Base-by-base conservation (phyloP, 768 basidiomycete genomes). In the Baorangia bicolor region DNA sequence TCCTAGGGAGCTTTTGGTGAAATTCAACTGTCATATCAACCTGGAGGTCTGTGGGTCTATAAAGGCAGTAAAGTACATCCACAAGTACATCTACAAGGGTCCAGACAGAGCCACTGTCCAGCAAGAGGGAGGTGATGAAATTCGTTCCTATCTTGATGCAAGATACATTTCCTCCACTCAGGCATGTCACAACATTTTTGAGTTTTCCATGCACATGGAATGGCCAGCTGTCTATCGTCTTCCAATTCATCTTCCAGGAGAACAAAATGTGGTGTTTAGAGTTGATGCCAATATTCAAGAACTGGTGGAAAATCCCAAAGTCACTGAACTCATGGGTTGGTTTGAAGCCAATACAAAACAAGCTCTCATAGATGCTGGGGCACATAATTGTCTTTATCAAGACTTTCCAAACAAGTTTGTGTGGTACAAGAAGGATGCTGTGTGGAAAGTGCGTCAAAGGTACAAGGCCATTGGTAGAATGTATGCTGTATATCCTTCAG, bases 11-110 rank as follows among this genome's bases (percentile, higher is more conserved):
- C 69, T 16, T 48, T 68, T 27, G 42, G 67, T 31, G 31, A 61
- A 69, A 25, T 80, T 72, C 55, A 21, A 73, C 51, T 80, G 79
- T 56, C 79, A 84, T 53, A 79, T 81, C 59, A 84, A 83, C 66
- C 55, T 81, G 1, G 81, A 84, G 57, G 73, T 73, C 50, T 69
- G 64, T 45, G 65, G 63, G n/a, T n/a, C n/a, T n/a, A n/a, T n/a
- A n/a, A n/a, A n/a, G n/a, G n/a, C n/a, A n/a, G n/a, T n/a, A n/a
- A 59, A 20, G 59, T 81, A n/a, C n/a, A n/a, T n/a, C n/a, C n/a
- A n/a, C n/a, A n/a, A n/a, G n/a, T n/a, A n/a, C n/a, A n/a, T n/a
- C n/a, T 71, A 80, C 65, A 84, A 83, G 58, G 80, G 82, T 69
- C 45, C 57, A 31, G 49, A 58, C 33, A 21, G 21, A 39, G 47